Percentiles rank a stretch among this genome's conserved stretches.
Evolutionary conservation across 257 asterid genomes (phyloP).

Genomic region (Datura wrightii): DNA sequence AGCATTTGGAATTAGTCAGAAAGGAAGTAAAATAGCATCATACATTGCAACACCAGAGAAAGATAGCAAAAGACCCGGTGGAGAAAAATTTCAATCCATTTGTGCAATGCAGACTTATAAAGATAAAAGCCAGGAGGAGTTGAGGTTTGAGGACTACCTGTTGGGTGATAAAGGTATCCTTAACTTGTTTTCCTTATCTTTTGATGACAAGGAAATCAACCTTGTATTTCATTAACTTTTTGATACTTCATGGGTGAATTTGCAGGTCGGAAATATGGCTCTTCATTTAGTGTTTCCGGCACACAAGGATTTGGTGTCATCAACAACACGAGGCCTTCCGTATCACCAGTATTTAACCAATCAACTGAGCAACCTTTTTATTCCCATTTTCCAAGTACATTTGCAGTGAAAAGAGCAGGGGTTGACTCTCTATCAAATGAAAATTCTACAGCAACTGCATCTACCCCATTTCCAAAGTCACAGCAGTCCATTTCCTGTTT

Average conservation of each 20-base stretch:
- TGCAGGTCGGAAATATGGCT: constrained; percentile 21
- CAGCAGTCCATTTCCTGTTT: not conserved
- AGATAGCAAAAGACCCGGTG: constrained; percentile 42
- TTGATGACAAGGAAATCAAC: not conserved
- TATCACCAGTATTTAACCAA: constrained; percentile 7
- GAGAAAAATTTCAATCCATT: constrained; percentile 66
- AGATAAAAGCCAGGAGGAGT: constrained; percentile 83
- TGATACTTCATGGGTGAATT: constrained; percentile 14
- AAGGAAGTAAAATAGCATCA: constrained; percentile 64
- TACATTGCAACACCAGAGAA: constrained; percentile 63
- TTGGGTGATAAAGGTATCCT: constrained; percentile 62
- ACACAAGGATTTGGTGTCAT: constrained; percentile 13
- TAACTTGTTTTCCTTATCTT: constrained; percentile 7
- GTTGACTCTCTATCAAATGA: constrained; percentile 6
- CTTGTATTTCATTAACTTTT: not conserved
- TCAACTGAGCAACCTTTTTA: constrained; percentile 6
- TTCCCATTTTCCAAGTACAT: not conserved
- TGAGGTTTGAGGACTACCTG: constrained; percentile 83
- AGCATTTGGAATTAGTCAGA: not conserved
- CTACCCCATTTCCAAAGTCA: not conserved
- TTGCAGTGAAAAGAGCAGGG: not conserved
- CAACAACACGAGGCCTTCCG: not conserved
- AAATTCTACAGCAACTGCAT: not conserved
- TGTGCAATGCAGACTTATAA: constrained; percentile 70
- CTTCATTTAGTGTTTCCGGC: not conserved